Conservation (phyloP, 257 asterid species). For the Solanum chiquidenum region DNA sequence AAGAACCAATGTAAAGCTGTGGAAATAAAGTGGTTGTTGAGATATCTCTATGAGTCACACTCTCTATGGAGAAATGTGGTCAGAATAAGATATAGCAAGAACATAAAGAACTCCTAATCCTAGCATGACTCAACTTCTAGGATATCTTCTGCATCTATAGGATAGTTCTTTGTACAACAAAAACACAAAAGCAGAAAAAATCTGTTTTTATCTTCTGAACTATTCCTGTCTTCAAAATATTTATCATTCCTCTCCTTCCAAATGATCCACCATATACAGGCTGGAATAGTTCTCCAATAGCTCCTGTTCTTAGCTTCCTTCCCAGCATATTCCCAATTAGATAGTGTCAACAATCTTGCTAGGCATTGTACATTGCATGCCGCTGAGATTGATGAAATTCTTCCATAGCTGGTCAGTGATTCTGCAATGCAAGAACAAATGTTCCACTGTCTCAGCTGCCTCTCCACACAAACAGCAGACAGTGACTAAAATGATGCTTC, state of each 20-base stretch:
- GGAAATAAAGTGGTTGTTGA: background rate
- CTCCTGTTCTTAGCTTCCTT: background rate
- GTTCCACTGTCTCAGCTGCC: background rate
- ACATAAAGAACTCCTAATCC: background rate
- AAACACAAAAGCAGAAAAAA: background rate
- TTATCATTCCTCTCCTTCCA: background rate
- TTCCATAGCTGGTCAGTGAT: background rate
- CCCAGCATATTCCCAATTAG: background rate
- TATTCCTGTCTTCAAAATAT: background rate
- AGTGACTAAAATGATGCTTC: background rate
- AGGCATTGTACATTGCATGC: background rate
- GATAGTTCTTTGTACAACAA: background rate
- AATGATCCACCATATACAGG: background rate
- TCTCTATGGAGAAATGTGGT: background rate
- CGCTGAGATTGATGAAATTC: background rate
- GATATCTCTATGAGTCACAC: background rate
- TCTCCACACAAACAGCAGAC: background rate
- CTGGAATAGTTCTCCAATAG: background rate
- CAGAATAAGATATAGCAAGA: background rate
- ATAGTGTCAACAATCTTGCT: background rate
- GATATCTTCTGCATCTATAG: background rate
- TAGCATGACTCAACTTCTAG: background rate
- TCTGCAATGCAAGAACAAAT: background rate
- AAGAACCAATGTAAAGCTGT: background rate
- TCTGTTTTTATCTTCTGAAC: background rate